phyloP scores from a whole-genome alignment of 1,284 basidiomycete genomes.

The Ustilago cynodontis region DNA sequence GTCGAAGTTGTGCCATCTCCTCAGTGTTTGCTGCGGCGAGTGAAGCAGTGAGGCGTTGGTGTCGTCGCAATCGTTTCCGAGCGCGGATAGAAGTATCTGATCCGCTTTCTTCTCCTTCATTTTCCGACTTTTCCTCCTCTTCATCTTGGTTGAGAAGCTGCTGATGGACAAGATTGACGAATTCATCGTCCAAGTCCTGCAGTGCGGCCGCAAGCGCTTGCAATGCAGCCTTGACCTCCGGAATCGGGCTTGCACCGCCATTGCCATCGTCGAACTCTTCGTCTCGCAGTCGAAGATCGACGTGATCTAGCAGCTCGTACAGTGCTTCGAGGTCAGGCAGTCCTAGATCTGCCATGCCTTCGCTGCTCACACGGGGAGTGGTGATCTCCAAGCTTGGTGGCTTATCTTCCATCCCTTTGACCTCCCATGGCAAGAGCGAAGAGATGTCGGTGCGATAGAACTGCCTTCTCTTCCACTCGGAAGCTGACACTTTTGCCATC shows the following conservation, averaged over 20 bases:
- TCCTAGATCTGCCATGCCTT: conserved; percentile 46
- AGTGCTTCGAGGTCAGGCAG: conserved; percentile 55
- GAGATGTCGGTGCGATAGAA: conserved; percentile 52
- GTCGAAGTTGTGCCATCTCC: conserved; percentile 27
- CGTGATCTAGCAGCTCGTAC: conserved; percentile 50
- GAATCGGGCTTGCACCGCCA: conserved; percentile 40
- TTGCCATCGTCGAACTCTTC: conserved; percentile 22
- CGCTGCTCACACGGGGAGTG: conserved; percentile 46
- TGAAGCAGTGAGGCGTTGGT: conserved; percentile 32
- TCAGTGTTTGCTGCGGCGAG: conserved; percentile 29
- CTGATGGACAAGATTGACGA: conserved; percentile 54
- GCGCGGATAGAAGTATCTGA: conserved; percentile 49
- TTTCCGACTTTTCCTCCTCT: conserved; percentile 35
- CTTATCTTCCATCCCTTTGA: conserved; percentile 58
- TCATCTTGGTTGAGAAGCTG: conserved; percentile 53
- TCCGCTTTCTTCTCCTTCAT: conserved; percentile 39
- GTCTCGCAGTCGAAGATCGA: conserved; percentile 46
- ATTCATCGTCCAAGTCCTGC: conserved; percentile 60
- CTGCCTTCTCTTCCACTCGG: conserved; percentile 58
- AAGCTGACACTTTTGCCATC: conserved; percentile 63
- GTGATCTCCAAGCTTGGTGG: conserved; percentile 65
- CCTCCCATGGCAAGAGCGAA: conserved; percentile 61
- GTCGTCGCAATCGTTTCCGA: conserved; percentile 23
- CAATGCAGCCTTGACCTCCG: conserved; percentile 52
- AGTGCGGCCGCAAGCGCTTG: conserved; percentile 47